Base-by-base conservation (phyloP, 73 alveolate species). In the Tetrahymena thermophila region DNA sequence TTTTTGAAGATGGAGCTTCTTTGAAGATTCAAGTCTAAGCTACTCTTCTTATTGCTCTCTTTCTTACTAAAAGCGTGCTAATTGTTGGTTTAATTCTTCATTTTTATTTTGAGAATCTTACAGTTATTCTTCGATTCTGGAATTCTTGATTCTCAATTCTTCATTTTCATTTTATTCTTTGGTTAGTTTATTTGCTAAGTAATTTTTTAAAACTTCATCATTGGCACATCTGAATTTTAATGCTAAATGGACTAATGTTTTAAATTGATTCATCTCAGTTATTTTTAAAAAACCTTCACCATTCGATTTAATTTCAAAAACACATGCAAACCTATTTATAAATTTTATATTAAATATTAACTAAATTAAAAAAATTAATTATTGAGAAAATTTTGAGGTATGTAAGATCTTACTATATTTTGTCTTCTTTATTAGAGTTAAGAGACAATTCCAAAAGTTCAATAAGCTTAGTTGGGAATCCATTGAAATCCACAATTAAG, bases 191-290 rank as follows among this genome's bases (percentile, higher is more conserved):
- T 38, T 35, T 43, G 94, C 93, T 95, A 95, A 89, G 56, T 85
- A 95, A 40, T 95, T 43, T 35, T 95, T 95, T 10, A 95, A 84
- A 11, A 93, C 93, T n/a, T 95, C 97, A 38, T 95, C 97, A 28
- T 94, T 95, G 10, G 97, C 97, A 89, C 94, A 43, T 56, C 97
- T 95, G n/a, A 95, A 93, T 85, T 58, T 95, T 35, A 95, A 55
- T n/a, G 97, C 55, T 85, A 95, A 57, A 85, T 95, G 97, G 5
- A 94, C 94, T 50, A 95, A 89, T 85, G 85, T 95, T 43, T 95
- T 95, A 35, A 95, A 95, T 95, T 95, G 94, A 95, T 95, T 95
- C 83, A 85, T 95, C 57, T 95, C 97, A 13, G 94, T 95, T 43
- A 95, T 93, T 50, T 85, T 93, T 13, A 95, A 85, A 25, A 71